Base-by-base conservation (phyloP, 1,284 basidiomycete genomes). In the Spongiforma sp. region DNA sequence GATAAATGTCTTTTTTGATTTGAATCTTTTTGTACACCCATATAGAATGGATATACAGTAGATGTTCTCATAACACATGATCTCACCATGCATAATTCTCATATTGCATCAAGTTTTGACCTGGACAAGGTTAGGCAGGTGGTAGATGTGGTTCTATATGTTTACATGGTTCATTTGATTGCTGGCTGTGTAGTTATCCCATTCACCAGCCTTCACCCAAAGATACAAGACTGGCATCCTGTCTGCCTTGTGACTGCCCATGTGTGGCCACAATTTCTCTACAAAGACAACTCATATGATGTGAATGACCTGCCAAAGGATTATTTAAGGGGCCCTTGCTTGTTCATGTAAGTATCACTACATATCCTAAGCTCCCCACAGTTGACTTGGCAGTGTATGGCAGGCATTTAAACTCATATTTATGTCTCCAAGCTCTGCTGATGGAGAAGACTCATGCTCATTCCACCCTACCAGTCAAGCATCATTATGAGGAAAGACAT, bases 201-300 rank as follows among this genome's bases (percentile, higher is more conserved):
- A n/a, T 11, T 53, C 17, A n/a, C 19, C 4, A 3, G 11, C 33
- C n/a, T 53, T 53, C 21, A 33, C 10, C 19, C 33, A 9, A 58
- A 61, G 9, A 63, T 69, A 10, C 28, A 34, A 2, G 41, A 65
- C 9, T 61, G 26, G 32, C 57, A 69, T 12, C 61, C 61, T 0
- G 39, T 61, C 21, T 69, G 53, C 21, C 61, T 64, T 1, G 54
- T 69, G 1, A 69, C 52, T 0, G 59, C 60, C 0, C 28, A 56
- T 59, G 46, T 50, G 2, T 69, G 68, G 68, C 68, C 64, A 3
- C 53, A 28, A 1, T 59, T 67, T 12, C 34, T 66, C 2, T 65
- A 69, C 30, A 34, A 41, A 28, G 24, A 65, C 1, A 15, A 41
- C 1, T 5, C 14, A 37, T 65, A 64, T 19, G 50, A 69, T n/a